Evolutionary conservation across 495 filamentous ascomycete genomes (phyloP), one percentile per base, ranked within the genome.

Genomic region (Aspergillus saccharolyticus): DNA sequence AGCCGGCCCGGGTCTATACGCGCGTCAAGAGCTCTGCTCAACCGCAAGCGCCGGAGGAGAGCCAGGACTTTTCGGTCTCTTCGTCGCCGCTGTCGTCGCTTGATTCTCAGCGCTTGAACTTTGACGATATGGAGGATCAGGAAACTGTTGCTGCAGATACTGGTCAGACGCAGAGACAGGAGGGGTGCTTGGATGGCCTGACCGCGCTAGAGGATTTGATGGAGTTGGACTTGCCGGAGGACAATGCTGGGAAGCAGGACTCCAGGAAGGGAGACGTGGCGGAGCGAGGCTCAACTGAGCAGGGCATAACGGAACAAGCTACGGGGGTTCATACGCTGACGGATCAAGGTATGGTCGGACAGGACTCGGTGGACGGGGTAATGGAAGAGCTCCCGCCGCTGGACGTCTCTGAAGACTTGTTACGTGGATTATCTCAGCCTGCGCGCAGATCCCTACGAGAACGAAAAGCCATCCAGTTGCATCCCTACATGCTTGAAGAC

Each of bases 401-500:
- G 17, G 68, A 74, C 21, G 63, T 70, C 16, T 68, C 63, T 0
- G 63, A 70, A 33, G 68, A 75, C n/a, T 28, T 72, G 17, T 28
- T 74, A 42, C 56, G 57, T 19, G 65, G 75, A 59, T 51, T 73
- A 25, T 53, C 66, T 46, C 69, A 68, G 20, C 72, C 72, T 44
- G 60, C 52, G 22, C 64, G 68, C 52, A 68, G 76, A 48, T 80
- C 74, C 24, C 68, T 92, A 16, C 79, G 89, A 25, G 80, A 86
- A 21, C 78, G 89, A 53, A 90, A 89, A 54, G 82, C 87, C 3
- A 89, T 89, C 30, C 89, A 92, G 63, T 69, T 89, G 51, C 86
- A 89, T 60, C 88, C 88, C 0, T 91, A 90, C 65, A 66, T 81
- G 1, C 63, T 88, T 5, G 88, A 91, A 62, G 79, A 79, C 61